Evolutionary conservation across 2,329 filamentous ascomycete species (phyloP), one percentile per base, ranked within the genome.

Genomic region (Fusarium pilosicola): DNA sequence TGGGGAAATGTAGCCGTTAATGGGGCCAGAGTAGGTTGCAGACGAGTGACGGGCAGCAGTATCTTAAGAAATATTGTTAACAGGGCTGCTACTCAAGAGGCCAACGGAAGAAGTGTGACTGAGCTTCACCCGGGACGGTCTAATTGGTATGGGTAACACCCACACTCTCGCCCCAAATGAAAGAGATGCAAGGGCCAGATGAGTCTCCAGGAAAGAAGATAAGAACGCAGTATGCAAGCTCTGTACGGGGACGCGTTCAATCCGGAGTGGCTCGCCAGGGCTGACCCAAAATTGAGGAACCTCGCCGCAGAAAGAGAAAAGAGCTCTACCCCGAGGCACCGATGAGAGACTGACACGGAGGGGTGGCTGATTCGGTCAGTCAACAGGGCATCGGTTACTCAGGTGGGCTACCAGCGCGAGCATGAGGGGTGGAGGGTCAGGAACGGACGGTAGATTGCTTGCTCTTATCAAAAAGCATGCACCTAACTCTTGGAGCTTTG

Each of bases 181-280:
- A 24, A 57, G 32, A 59, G 34, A 69, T 68, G 62, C 63, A 72
- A 74, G 63, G 71, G 59, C 51, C 30, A 38, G 71, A 62, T 30
- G 67, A 68, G 67, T 24, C 62, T 45, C 52, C 30, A n/a, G 32
- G 55, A 38, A 41, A 41, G n/a, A 28, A 46, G 60, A 68, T 49
- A 70, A 62, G 68, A 57, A 49, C 48, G 42, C 48, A 44, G 62
- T 56, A 52, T 64, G 70, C 22, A 46, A 49, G 46, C 42, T 64
- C 46, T 42, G 56, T 49, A 42, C 30, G 57, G 44, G 52, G 32
- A 68, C 54, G 48, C 66, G 63, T 67, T 36, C n/a, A 54, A 36
- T 46, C 26, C 30, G 28, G 32, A 56, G 55, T 54, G 72, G 73
- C 62, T 78, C 62, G 63, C 52, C 71, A 64, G 63, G 68, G 71